Base-by-base conservation (phyloP, 441 rosid species). In the Pelargonium citronellum region DNA sequence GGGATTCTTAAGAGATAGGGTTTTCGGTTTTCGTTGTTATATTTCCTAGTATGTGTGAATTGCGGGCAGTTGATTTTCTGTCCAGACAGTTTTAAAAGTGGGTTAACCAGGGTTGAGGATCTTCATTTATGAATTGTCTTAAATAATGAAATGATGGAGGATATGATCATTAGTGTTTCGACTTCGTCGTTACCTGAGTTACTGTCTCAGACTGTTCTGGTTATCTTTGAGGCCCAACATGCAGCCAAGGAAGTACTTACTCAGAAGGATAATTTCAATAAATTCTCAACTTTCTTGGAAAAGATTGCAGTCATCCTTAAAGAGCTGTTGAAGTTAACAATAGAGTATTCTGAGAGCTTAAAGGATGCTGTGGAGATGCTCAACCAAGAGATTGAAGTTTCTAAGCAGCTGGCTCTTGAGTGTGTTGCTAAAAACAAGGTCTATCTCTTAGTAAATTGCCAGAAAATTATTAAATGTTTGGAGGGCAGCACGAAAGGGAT, bases 211-310 rank as follows among this genome's bases (percentile, higher is more conserved):
- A 71, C 60, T 49, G 22, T 74, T 12, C 6, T 69, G 63, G 66
- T 66, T 3, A 53, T 71, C 57, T 69, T 49, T 63, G 80, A 79
- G 46, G 72, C 79, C 19, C 68, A 67, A 19, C 70, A 62, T 34
- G 73, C 84, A 13, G 79, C 74, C 12, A 70, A 74, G 19, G 24
- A 67, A 64, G 80, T 79, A 13, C 20, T 64, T 2, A 53, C 73
- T 57, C 82, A 79, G 79, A 74, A 62, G 49, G 79, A 81, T 12
- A 74, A 53, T 76, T 76, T 81, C 63, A 57, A 72, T 37, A 81
- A 69, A 69, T 78, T 81, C 69, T 76, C 77, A 5, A 64, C 53
- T 62, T 81, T 71, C 71, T 58, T 81, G 57, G 82, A 77, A 46
- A 71, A 71, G 64, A 67, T 67, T 5, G 64, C 53, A 17, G 69